Evolutionary conservation across 257 asterid species (phyloP).

Genomic region (Striga asiatica): DNA sequence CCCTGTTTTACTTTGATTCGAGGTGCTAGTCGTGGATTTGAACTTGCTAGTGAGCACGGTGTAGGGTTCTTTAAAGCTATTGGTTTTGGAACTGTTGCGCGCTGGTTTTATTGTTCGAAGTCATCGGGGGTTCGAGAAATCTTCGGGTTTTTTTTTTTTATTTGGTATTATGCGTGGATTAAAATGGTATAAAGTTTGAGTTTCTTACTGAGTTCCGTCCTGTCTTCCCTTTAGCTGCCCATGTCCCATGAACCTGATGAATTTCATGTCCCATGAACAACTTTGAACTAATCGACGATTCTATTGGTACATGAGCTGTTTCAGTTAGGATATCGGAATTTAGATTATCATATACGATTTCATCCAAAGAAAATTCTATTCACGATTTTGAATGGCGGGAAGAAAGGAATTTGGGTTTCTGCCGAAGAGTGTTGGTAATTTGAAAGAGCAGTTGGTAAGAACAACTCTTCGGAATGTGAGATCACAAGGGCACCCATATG

Average conservation of each 20-base stretch:
- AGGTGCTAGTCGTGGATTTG: constrained; percentile 11
- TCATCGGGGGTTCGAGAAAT: constrained; percentile 4
- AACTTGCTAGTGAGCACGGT: neutral
- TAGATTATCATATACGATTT: constrained; percentile 18
- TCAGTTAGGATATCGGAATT: constrained; percentile 9
- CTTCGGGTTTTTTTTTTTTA: neutral
- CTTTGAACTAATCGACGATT: neutral
- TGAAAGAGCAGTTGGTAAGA: constrained; percentile 66
- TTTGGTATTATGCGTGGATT: too few species aligned
- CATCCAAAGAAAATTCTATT: neutral
- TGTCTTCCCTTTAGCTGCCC: too few species aligned
- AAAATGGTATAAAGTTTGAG: too few species aligned
- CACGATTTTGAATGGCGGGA: constrained; percentile 34
- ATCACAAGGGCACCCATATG: constrained; percentile 69
- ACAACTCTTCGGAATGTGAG: constrained; percentile 57
- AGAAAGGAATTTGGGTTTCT: constrained; percentile 42
- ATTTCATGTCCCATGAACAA: neutral
- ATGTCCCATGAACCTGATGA: neutral
- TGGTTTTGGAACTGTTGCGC: constrained; percentile 9
- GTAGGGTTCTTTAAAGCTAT: constrained; percentile 12
- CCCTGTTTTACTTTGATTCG: constrained; percentile 8
- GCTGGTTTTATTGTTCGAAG: neutral
- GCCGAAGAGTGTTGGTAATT: constrained; percentile 24
- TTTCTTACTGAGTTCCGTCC: too few species aligned
- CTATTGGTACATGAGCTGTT: neutral